Percentiles rank a stretch among this genome's conserved stretches.
Conservation (phyloP, 2,329 filamentous ascomycete species). For the Cytospora schulzeri region DNA sequence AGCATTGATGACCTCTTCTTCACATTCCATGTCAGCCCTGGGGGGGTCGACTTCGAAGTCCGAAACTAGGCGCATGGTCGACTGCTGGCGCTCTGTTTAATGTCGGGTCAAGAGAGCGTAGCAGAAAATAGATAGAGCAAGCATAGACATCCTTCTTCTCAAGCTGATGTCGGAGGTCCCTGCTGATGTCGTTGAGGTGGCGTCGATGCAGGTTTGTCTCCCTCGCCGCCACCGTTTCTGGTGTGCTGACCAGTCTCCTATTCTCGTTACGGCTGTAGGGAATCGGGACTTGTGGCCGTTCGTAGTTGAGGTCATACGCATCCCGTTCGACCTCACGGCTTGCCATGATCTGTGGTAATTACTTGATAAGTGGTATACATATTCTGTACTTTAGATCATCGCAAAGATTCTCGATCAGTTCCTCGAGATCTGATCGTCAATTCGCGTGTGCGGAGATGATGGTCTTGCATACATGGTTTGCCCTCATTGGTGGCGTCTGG, state of each 20-base stretch:
- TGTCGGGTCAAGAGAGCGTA: neutral
- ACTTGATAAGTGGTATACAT: too few species aligned
- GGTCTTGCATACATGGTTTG: too few species aligned
- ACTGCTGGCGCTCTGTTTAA: neutral
- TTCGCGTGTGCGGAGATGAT: too few species aligned
- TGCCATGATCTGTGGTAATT: too few species aligned
- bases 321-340: too few species aligned
- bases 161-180: neutral
- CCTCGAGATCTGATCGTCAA: too few species aligned
- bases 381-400: too few species aligned
- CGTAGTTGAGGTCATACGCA: too few species aligned
- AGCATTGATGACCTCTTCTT: neutral
- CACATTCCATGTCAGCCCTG: neutral
- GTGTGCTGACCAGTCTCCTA: neutral
- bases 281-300: too few species aligned
- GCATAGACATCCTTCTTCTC: neutral
- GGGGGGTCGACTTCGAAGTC: neutral
- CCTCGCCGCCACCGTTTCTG: neutral
- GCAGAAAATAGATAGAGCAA: neutral
- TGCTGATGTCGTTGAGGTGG: neutral
- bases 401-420: neutral
- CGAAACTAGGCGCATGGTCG: neutral
- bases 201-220: too few species aligned
- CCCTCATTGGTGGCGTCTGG: neutral
- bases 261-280: neutral